Conservation (phyloP, 192 early-diverging fungal species). For the Mortierella alpina region DNA sequence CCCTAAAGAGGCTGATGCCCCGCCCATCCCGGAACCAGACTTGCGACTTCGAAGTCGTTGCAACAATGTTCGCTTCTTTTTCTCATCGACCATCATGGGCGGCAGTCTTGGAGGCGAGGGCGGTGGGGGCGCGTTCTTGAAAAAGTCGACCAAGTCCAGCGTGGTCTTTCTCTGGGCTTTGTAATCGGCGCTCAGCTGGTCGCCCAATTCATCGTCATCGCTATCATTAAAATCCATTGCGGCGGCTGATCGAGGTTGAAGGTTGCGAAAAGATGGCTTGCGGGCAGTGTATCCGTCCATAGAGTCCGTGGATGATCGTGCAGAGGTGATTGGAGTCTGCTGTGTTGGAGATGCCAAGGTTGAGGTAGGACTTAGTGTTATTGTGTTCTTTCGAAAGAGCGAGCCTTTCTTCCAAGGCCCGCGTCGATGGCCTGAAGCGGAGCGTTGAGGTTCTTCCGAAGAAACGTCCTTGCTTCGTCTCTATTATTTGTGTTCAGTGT, state of each 20-base stretch:
- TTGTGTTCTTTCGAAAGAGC: too few species aligned
- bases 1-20: background rate
- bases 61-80: conserved; percentile 38
- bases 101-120: conserved; percentile 5
- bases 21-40: background rate
- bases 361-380: too few species aligned
- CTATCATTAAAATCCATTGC: conserved; percentile 31
- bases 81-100: conserved; percentile 23
- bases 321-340: background rate
- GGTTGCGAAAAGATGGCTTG: conserved; percentile 16
- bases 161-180: conserved; percentile 22
- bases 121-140: conserved; percentile 36
- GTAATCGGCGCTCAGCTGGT: conserved; percentile 28
- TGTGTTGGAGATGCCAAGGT: too few species aligned
- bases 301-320: too few species aligned
- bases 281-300: background rate
- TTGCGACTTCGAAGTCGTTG: conserved; percentile 32
- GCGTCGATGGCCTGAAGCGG: too few species aligned
- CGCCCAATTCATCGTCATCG: conserved; percentile 22
- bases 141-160: conserved; percentile 38
- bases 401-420: too few species aligned
- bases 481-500: too few species aligned
- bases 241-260: conserved; percentile 39
- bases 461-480: too few species aligned
- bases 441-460: too few species aligned